Base-by-base conservation (phyloP, 139 green algal genomes). In the Desmodesmus armatus region DNA sequence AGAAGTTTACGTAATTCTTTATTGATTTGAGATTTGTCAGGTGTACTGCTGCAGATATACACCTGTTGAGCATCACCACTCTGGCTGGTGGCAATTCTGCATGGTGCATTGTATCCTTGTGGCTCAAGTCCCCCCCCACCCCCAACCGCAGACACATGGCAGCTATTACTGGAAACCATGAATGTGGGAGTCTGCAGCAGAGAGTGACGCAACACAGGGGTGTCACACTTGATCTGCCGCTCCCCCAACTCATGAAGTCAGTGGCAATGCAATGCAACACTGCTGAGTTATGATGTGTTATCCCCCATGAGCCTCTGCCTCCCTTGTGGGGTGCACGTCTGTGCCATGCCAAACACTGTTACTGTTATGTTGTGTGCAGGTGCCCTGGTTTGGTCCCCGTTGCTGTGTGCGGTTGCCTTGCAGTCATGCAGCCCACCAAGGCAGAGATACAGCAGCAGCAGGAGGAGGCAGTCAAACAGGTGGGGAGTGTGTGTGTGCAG, bases 381-480 rank as follows among this genome's bases (percentile, higher is more conserved):
- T 60, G 40, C 49, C 3, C 70, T 90, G 71, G 55, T 90, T 40
- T 88, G 83, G 83, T 62, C 83, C 0, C 87, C 87, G 2, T 63
- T 90, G 51, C 66, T 69, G 13, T 62, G 58, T 23, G 87, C 83
- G 29, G 25, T 84, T 21, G 29, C 79, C 19, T 49, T 85, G 87
- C 55, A 7, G 19, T 78, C 39, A 29, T 65, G 5, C 71, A 75
- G 7, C 49, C 76, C 3, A 71, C 67, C 0, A 43, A 37, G 7
- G 70, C 63, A 13, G 49, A 67, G 44, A 82, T 87, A 13, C 62
- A 33, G 9, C 35, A 67, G 19, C 51, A 49, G 0, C 25, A 76
- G 35, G 62, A 75, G 40, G 87, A 39, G 35, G 82, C 83, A 2
- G 83, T 90, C 2, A 11, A 53, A n/a, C n/a, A n/a, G n/a, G n/a